Base-by-base conservation (phyloP, 352 stramenopile genomes). In the Blastocystis hominis region DNA sequence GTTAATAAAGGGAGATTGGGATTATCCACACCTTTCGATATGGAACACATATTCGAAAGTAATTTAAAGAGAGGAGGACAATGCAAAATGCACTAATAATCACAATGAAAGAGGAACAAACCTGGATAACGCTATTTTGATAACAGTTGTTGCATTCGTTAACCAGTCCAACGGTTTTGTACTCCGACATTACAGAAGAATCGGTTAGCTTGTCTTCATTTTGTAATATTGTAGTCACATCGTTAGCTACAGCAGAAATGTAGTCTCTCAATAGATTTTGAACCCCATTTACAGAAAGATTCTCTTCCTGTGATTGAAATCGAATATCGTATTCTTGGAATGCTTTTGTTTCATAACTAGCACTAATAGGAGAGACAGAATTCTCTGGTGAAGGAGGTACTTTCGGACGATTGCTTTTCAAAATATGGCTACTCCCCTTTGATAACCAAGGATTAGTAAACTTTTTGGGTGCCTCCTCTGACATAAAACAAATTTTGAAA, bases 61-160 rank as follows among this genome's bases (percentile, higher is more conserved):
- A 84, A 53, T 1, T 20, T n/a, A 9, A 84, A 64, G 30, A 84
- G 46, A 15, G 72, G 56, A 53, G 72, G 72, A n/a, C 13, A 69
- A 15, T 84, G 72, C 40, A 84, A 53, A 38, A 84, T 24, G 47
- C 72, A 84, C 72, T 84, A 84, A n/a, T 17, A 40, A 38, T 42
- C n/a, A 64, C n/a, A 13, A 4, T 3, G 4, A 68, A 30, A 47
- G 15, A 46, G 7, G 40, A 47, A n/a, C 1, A 68, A 68, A 84
- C 72, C 50, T 84, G 72, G 5, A 84, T 6, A 15, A 84, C 56
- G 10, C 72, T 84, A 69, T 84, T 84, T 34, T 84, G 72, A 15
- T 84, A 84, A 30, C 72, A 84, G 30, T 84, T 53, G 42, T 84
- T 84, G 7, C 72, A 50, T 15, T 84, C 72, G 34, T 84, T 84